phyloP scores from a whole-genome alignment of 768 basidiomycete species.

The Phylloporus scabripes region DNA sequence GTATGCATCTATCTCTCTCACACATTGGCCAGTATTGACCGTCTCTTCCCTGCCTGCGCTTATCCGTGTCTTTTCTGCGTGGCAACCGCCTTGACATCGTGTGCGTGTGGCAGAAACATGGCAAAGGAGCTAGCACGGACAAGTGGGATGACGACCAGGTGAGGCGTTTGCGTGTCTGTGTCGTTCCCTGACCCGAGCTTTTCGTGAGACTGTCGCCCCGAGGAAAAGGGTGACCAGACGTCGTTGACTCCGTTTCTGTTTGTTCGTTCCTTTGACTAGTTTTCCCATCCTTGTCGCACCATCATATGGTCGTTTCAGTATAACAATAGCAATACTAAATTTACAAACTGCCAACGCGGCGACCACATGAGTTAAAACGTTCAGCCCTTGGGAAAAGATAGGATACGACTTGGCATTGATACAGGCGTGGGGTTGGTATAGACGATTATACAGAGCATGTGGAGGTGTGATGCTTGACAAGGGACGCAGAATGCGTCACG shows the following conservation, averaged over 20 bases:
- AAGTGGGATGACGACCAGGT: not conserved
- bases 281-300: not conserved
- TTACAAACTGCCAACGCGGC: not conserved
- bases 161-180: not conserved
- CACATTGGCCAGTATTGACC: not conserved
- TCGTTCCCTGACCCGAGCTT: not conserved
- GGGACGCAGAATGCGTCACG: not conserved
- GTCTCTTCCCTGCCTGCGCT: not conserved
- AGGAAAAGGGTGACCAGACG: constrained; percentile 24
- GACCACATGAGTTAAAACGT: not conserved
- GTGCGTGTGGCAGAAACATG: constrained; percentile 18
- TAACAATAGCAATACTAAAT: not conserved
- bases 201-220: not conserved
- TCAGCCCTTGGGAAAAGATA: not conserved
- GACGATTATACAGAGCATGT: not conserved
- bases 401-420: constrained; percentile 14
- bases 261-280: not conserved
- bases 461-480: not conserved
- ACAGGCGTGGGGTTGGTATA: constrained; percentile 11
- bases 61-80: not conserved
- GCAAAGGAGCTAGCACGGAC: constrained; percentile 6
- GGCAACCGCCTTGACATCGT: not conserved
- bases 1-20: constrained; percentile 10
- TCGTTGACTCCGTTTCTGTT: constrained; percentile 11
- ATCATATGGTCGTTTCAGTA: not conserved